Percentiles rank a stretch among this genome's conserved stretches.
Conservation (phyloP, 805 yeast genomes). For the Yamadazyma philogaea region DNA sequence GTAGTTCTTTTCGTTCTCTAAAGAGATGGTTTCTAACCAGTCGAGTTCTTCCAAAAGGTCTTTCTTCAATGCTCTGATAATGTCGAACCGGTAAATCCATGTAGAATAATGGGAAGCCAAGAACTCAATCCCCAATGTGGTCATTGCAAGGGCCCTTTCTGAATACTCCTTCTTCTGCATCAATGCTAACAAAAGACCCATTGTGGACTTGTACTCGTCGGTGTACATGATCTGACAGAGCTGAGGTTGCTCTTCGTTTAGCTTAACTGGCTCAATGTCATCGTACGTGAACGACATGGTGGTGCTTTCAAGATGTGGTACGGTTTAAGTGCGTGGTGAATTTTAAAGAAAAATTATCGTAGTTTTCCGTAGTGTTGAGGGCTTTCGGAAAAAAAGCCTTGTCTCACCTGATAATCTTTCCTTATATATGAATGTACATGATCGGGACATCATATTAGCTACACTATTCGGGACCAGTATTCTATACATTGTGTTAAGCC, state of each 20-base stretch:
- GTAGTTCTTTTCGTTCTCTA: conserved; percentile 82
- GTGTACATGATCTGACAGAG: conserved; percentile 69
- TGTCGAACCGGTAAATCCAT: conserved; percentile 71
- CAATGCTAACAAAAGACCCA: conserved; percentile 61
- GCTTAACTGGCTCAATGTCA: conserved; percentile 43
- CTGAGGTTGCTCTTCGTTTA: conserved; percentile 43
- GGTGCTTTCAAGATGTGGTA: background rate
- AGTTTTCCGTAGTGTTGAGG: too few relatives aligned
- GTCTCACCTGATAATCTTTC: background rate
- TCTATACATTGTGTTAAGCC: conserved; percentile 19
- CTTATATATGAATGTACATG: conserved; percentile 12
- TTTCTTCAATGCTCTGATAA: conserved; percentile 38
- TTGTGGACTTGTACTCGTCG: conserved; percentile 60
- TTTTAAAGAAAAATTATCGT: background rate
- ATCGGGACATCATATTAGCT: conserved; percentile 18
- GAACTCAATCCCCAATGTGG: conserved; percentile 57
- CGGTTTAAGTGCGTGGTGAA: background rate
- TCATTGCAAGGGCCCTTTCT: conserved; percentile 66
- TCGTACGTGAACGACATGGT: conserved; percentile 26
- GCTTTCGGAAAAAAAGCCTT: too few relatives aligned
- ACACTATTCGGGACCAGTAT: conserved; percentile 17
- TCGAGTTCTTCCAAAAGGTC: conserved; percentile 55
- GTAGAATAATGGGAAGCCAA: conserved; percentile 91
- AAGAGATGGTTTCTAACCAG: conserved; percentile 76
- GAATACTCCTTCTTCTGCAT: conserved; percentile 59